Conservation (phyloP, 768 basidiomycete species). For the Naganishia randhawae region DNA sequence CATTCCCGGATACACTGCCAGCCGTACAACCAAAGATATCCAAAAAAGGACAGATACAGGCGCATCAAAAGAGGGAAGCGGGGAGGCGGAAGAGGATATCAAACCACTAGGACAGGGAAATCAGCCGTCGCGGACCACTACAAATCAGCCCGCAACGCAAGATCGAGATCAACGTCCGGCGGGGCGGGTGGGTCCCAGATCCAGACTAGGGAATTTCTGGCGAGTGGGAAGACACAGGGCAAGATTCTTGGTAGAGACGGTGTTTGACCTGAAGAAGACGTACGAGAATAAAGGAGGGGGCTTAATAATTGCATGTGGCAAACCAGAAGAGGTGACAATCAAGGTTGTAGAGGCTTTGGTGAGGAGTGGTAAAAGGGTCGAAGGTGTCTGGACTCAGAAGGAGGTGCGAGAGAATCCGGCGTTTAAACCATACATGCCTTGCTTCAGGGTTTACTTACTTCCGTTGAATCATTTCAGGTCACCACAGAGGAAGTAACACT, state of each 20-base stretch:
- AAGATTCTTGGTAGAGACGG: constrained; percentile 50
- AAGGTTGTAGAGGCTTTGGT: constrained; percentile 43
- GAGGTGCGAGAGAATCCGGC: constrained; percentile 44
- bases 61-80: constrained; percentile 37
- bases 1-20: constrained; percentile 38
- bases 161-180: background rate
- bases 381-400: constrained; percentile 48
- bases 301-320: constrained; percentile 52
- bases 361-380: constrained; percentile 36
- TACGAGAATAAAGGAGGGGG: constrained; percentile 43
- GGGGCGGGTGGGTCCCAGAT: constrained; percentile 29
- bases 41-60: constrained; percentile 33
- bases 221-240: constrained; percentile 40
- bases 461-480: constrained; percentile 18
- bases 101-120: constrained; percentile 25
- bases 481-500: constrained; percentile 31
- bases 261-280: constrained; percentile 46
- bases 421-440: background rate
- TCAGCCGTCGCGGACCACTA: constrained; percentile 1
- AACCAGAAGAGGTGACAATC: constrained; percentile 49
- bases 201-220: constrained; percentile 36
- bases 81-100: constrained; percentile 26
- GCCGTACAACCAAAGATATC: background rate
- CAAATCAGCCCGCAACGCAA: constrained; percentile 8
- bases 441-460: background rate